Evolutionary conservation across 1,284 basidiomycete genomes (phyloP), one percentile per base, ranked within the genome.

Genomic region (Apiotrichum domesticum): DNA sequence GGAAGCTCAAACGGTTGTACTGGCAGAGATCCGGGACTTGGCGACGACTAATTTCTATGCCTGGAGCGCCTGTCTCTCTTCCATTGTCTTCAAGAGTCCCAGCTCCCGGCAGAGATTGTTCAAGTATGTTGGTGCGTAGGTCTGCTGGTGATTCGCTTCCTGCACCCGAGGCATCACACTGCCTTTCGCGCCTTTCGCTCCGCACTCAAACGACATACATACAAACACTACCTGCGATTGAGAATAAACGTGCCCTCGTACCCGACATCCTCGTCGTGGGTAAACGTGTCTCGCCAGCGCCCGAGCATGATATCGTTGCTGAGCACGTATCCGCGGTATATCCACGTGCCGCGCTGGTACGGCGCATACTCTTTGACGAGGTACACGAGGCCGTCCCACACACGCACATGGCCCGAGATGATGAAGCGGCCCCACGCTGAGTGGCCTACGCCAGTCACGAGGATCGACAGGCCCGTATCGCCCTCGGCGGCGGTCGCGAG

Each of bases 351-450:
- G 13, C 60, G 54, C 52, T 58, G 57, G 52, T 52, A 56, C 45
- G 60, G 60, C 14, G 72, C 68, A 60, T 81, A 81, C 62, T 80
- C 79, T 61, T 81, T 81, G 58, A 79, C 76, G 46, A 81, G 67
- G 50, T 72, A 76, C 39, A 78, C 68, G 73, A 81, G 75, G 4
- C 80, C 80, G 61, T 81, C 80, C 80, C 80, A 81, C 10, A 69
- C 63, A 29, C 80, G 65, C 0, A 81, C 77, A 37, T 78, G 66
- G 3, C 80, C 80, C 32, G 74, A 72, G 9, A 81, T 67, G 21
- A 78, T 69, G 62, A 81, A 81, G 34, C 75, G 67, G 6, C 80
- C 80, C 80, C 80, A 81, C 2, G 79, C 79, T 9, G 73, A 77
- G 65, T 81, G 80, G 0, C 80, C 80, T 11, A 75, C 77, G 1